These are phyloP conservation scores for Diutina catenulata DNA, from an alignment of 1,139 yeast species.

Conservation along the genomic window DNA sequence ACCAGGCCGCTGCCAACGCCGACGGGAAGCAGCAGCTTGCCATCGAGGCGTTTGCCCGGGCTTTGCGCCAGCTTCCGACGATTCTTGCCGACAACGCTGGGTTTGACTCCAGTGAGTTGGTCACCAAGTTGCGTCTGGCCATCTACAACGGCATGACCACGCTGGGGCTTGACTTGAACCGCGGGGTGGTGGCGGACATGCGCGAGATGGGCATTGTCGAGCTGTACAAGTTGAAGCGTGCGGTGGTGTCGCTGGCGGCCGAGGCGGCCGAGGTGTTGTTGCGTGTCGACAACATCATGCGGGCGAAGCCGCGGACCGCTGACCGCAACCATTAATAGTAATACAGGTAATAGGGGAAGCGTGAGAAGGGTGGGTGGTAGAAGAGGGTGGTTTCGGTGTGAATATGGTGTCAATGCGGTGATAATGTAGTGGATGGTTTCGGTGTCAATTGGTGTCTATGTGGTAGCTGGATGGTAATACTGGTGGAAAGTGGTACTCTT, in stretches of 20 bases:
- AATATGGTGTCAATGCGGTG: no score
- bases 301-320: constrained; percentile 96
- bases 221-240: constrained; percentile 79
- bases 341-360: no score
- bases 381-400: no score
- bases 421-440: no score
- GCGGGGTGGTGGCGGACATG: constrained; percentile 85
- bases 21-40: constrained; percentile 93
- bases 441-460: no score
- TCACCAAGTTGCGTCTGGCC: constrained; percentile 82
- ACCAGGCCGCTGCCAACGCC: constrained; percentile 85
- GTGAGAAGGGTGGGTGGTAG: no score
- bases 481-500: no score
- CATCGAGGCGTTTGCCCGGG: constrained; percentile 87
- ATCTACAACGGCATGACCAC: constrained; percentile 89
- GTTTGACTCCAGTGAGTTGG: constrained; percentile 85
- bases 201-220: constrained; percentile 88
- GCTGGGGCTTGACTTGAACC: constrained; percentile 78
- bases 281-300: constrained; percentile 90
- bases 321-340: constrained; percentile 44
- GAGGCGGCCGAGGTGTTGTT: constrained; percentile 95
- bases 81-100: constrained; percentile 97
- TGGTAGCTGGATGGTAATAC: no score
- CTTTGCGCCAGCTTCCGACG: constrained; percentile 89
- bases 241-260: constrained; percentile 92